Conservation (phyloP, 2,329 filamentous ascomycete genomes). For the Purpureocillium takamizusanense region DNA sequence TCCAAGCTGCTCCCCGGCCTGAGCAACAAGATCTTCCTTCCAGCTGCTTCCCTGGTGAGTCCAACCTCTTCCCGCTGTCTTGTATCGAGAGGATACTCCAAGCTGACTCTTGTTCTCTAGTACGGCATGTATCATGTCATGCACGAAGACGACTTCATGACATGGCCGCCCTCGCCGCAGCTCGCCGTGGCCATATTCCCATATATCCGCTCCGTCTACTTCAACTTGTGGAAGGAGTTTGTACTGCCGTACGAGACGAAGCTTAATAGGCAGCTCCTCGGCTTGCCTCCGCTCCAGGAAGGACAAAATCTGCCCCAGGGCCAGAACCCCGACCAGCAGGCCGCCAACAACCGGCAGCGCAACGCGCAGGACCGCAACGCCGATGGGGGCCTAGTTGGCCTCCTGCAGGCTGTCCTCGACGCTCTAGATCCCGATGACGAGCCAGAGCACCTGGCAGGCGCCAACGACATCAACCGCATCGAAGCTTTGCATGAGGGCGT, state of each 20-base stretch:
- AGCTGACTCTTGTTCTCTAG: constrained; percentile 19
- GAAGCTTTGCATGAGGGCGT: constrained; percentile 8
- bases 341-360: constrained; percentile 9
- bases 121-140: constrained; percentile 37
- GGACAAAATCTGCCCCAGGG: constrained; percentile 6
- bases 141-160: constrained; percentile 33
- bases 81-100: not conserved
- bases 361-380: constrained; percentile 10
- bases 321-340: constrained; percentile 7
- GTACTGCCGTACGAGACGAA: constrained; percentile 37
- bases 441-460: constrained; percentile 11
- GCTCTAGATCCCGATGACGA: constrained; percentile 25
- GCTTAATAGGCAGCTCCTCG: constrained; percentile 38
- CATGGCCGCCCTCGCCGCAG: constrained; percentile 45
- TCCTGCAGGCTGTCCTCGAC: constrained; percentile 27
- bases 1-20: constrained; percentile 33
- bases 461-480: constrained; percentile 9
- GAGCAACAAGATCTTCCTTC: constrained; percentile 31
- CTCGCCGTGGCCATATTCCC: constrained; percentile 43
- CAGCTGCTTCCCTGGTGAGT: constrained; percentile 31
- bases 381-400: constrained; percentile 23
- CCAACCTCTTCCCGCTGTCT: not conserved
- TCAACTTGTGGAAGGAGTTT: constrained; percentile 34
- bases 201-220: constrained; percentile 34
- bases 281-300: constrained; percentile 22